Evolutionary conservation across 1,139 yeast species (phyloP).

Genomic region (Diutina neorugosa): DNA sequence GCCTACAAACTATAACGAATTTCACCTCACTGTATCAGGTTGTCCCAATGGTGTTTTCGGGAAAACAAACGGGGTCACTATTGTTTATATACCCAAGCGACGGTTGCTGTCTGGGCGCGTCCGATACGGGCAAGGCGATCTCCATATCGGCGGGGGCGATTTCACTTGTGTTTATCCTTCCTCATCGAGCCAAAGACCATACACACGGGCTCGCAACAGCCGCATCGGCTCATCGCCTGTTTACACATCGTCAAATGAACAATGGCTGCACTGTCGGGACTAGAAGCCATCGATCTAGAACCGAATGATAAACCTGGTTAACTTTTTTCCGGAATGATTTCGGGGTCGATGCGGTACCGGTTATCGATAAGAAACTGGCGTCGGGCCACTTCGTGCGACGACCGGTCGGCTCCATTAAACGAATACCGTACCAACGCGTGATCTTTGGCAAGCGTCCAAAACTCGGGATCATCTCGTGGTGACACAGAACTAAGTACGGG

Average conservation of each 20-base stretch:
- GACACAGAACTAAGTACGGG: background rate
- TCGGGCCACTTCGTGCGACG: background rate
- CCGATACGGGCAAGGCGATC: background rate
- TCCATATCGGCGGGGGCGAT: background rate
- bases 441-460: background rate
- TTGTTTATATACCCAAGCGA: background rate
- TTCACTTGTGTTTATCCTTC: background rate
- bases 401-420: background rate
- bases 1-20: too few relatives aligned
- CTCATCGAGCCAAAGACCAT: background rate
- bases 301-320: background rate
- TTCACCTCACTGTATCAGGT: too few relatives aligned
- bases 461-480: background rate
- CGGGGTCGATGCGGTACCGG: background rate
- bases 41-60: too few relatives aligned
- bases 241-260: background rate
- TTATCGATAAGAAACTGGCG: background rate
- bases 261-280: background rate
- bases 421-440: background rate
- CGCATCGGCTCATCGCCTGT: background rate
- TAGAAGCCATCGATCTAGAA: background rate
- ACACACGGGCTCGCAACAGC: background rate
- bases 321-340: background rate
- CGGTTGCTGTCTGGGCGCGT: background rate
- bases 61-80: background rate